phyloP scores from a whole-genome alignment of 2,329 filamentous ascomycete species.

The Purpureocillium takamizusanense region DNA sequence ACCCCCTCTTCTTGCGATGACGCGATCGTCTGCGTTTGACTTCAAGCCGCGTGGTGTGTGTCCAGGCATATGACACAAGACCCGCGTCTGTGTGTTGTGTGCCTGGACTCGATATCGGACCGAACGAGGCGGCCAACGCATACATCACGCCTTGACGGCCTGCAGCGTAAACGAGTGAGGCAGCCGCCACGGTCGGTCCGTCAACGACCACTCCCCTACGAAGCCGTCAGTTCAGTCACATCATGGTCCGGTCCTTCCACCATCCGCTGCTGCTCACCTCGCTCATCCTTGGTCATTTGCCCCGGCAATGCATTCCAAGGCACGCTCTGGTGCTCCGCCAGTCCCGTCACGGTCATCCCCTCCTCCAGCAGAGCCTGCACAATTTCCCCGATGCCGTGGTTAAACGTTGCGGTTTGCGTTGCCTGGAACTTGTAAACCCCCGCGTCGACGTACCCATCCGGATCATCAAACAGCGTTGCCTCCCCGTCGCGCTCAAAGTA shows the following conservation, averaged over 20 bases:
- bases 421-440: not conserved
- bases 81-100: too few species aligned
- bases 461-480: constrained; percentile 3
- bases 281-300: constrained; percentile 4
- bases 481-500: constrained; percentile 8
- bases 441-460: constrained; percentile 5
- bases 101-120: too few species aligned
- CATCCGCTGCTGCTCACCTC: constrained; percentile 4
- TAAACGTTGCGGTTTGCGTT: constrained; percentile 5
- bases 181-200: constrained; percentile 5
- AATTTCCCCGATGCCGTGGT: constrained; percentile 9
- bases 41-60: too few species aligned
- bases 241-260: too few species aligned
- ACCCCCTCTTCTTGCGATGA: too few species aligned
- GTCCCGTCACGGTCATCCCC: constrained; percentile 4
- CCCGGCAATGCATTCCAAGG: constrained; percentile 5
- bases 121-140: too few species aligned
- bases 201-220: constrained; percentile 6
- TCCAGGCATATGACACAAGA: too few species aligned
- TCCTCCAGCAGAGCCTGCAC: constrained; percentile 7
- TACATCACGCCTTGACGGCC: constrained; percentile 5
- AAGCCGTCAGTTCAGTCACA: not conserved
- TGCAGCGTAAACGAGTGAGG: constrained; percentile 8
- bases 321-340: constrained; percentile 8
- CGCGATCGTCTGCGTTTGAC: too few species aligned